Conservation (phyloP, 148 eudicot species). For the Chenopodium berlandieri region DNA sequence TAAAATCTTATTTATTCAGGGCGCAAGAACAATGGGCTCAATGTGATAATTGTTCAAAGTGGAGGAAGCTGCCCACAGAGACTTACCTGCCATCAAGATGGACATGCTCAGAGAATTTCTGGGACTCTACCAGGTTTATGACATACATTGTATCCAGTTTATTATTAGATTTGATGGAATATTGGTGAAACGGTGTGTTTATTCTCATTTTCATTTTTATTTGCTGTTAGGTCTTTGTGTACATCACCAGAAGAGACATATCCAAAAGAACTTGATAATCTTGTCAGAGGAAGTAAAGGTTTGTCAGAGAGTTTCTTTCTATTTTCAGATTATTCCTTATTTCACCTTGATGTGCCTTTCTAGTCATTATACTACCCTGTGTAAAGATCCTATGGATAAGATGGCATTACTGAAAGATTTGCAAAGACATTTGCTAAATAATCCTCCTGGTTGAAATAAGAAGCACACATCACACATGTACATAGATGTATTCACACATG, state of each 20-base stretch:
- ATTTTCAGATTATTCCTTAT: neutral
- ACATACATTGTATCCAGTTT: neutral
- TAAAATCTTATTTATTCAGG: constrained; percentile 36
- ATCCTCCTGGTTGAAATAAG: neutral
- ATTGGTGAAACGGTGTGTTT: neutral
- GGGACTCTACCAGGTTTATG: constrained; percentile 74
- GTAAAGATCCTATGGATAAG: neutral
- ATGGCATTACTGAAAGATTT: constrained; percentile 3
- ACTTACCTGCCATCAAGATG: constrained; percentile 81
- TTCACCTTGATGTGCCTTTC: constrained; percentile 1
- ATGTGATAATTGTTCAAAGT: constrained; percentile 81
- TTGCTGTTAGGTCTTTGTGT: constrained; percentile 64
- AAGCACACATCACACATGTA: neutral
- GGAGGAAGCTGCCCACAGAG: constrained; percentile 78
- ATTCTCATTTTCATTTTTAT: neutral
- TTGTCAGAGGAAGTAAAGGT: constrained; percentile 51
- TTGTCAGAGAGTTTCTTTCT: constrained; percentile 25
- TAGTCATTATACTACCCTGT: neutral
- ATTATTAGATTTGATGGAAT: neutral
- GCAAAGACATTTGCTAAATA: constrained; percentile 1
- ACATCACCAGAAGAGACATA: constrained; percentile 58
- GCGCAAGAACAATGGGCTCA: constrained; percentile 88
- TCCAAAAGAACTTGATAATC: constrained; percentile 53
- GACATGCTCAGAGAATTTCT: constrained; percentile 71
- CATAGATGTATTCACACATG: neutral